Evolutionary conservation across 352 stramenopile genomes (phyloP), one percentile per base, ranked within the genome.

Genomic region (Pilasporangium apinafurcum): DNA sequence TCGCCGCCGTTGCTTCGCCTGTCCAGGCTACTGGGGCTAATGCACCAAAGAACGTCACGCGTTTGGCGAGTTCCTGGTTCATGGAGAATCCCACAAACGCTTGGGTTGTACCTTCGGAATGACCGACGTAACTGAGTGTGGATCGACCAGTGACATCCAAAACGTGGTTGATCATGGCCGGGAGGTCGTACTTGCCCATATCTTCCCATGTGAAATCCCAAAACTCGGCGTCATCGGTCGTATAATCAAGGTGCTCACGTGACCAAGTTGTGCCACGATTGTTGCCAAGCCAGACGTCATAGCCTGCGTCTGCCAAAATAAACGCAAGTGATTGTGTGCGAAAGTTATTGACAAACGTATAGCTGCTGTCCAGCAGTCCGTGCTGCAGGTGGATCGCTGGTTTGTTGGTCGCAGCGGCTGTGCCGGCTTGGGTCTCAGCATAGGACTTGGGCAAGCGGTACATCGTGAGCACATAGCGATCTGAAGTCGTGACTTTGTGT

Each of bases 221-320:
- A 51, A 74, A 83, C 38, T 37, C 40, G 16, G 59, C 39, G 37
- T 76, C 59, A 21, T 46, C 49, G 21, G 50, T 61, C 4, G 53
- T 48, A 31, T 72, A 56, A 27, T 63, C 59, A 20, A 64, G 34
- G 56, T 78, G 68, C 35, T 57, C 30, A 16, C 53, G 57, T 4
- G 67, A 83, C 67, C 67, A 83, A 3, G 67, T 80, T 34, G 62
- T 79, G 40, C 67, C 70, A 27, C 67, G 67, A 53, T 83, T 83
- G 53, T 80, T 83, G 32, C 67, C 70, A 20, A 83, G 62, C 66
- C 69, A 83, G 17, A 83, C 69, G 21, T 79, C 69, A 41, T 70
- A 83, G 1, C 69, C 69, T 16, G 65, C 69, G 27, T 83, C 69
- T 0, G 65, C 66, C 21, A 83, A 48, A 24, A 83, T 18, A 48